These are phyloP conservation scores for Claviceps citrina DNA, from an alignment of 2,329 filamentous ascomycete species.

Conservation along the genomic window DNA sequence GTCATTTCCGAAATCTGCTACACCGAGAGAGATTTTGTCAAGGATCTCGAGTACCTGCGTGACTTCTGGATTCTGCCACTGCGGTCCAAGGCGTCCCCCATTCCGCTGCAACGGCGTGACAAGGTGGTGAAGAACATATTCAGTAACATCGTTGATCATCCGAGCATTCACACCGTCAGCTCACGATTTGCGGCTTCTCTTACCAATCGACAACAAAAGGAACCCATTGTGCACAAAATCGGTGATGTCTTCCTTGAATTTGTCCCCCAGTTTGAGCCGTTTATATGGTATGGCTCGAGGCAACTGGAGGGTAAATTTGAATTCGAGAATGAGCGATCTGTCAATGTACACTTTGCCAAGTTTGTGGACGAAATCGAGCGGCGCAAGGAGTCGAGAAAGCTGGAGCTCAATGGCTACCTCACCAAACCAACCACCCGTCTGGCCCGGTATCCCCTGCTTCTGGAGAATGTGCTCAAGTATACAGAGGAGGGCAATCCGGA, in stretches of 20 bases:
- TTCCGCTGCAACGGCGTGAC: constrained; percentile 74
- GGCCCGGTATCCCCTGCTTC: constrained; percentile 78
- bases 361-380: constrained; percentile 96
- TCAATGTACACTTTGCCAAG: constrained; percentile 69
- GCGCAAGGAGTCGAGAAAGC: constrained; percentile 87
- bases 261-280: constrained; percentile 84
- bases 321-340: constrained; percentile 87
- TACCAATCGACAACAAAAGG: constrained; percentile 79
- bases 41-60: constrained; percentile 90
- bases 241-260: constrained; percentile 91
- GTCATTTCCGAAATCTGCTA: constrained; percentile 98
- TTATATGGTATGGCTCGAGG: constrained; percentile 90
- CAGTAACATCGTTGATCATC: constrained; percentile 76
- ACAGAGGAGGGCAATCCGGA: constrained; percentile 81
- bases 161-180: constrained; percentile 76
- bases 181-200: constrained; percentile 75
- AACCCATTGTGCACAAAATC: constrained; percentile 73
- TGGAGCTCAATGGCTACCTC: constrained; percentile 92
- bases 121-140: constrained; percentile 91
- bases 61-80: constrained; percentile 98
- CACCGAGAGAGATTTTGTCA: constrained; percentile 96
- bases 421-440: constrained; percentile 94
- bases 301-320: constrained; percentile 95
- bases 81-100: constrained; percentile 66
- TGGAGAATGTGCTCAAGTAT: constrained; percentile 85